These are phyloP conservation scores for Pyronema domesticum DNA, from an alignment of 495 filamentous ascomycete species.

Conservation along the genomic window DNA sequence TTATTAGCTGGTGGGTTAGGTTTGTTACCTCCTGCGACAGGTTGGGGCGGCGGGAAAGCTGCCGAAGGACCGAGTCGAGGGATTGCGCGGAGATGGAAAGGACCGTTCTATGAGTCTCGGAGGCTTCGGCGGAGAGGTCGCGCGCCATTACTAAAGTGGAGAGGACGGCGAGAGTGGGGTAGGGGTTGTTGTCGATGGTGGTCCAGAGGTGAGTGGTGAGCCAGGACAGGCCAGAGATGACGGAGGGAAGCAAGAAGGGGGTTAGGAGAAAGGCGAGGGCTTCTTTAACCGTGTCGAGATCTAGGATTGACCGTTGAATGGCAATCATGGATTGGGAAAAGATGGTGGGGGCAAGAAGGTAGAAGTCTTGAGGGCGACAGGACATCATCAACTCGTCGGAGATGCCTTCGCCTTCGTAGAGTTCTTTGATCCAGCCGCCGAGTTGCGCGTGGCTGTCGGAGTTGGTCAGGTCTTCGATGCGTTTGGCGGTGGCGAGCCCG, in stretches of 20 bases:
- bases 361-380: slow-evolving; percentile 87
- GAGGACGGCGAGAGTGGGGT: slow-evolving; percentile 57
- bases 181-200: slow-evolving; percentile 34
- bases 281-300: slow-evolving; percentile 64
- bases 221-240: slow-evolving; percentile 65
- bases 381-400: slow-evolving; percentile 77
- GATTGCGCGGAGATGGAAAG: slow-evolving; percentile 64
- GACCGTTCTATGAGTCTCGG: slow-evolving; percentile 63
- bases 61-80: slow-evolving; percentile 55
- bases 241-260: slow-evolving; percentile 71
- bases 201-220: slow-evolving; percentile 71
- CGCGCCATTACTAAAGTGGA: slow-evolving; percentile 44
- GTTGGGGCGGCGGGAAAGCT: slow-evolving; percentile 40
- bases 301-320: slow-evolving; percentile 47
- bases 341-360: slow-evolving; percentile 71
- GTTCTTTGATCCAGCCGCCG: slow-evolving; percentile 64
- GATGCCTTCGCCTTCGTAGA: slow-evolving; percentile 72
- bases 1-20: slow-evolving; percentile 38
- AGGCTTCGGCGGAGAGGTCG: slow-evolving; percentile 62
- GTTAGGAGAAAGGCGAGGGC: slow-evolving; percentile 86
- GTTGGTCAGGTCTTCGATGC: slow-evolving; percentile 42
- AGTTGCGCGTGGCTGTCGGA: slow-evolving; percentile 63
- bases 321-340: slow-evolving; percentile 73
- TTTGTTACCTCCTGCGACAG: background rate
- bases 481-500: slow-evolving; percentile 40